Evolutionary conservation across 371 early-diverging fungal species (phyloP).

Genomic region (Syncephalastrum monosporum): DNA sequence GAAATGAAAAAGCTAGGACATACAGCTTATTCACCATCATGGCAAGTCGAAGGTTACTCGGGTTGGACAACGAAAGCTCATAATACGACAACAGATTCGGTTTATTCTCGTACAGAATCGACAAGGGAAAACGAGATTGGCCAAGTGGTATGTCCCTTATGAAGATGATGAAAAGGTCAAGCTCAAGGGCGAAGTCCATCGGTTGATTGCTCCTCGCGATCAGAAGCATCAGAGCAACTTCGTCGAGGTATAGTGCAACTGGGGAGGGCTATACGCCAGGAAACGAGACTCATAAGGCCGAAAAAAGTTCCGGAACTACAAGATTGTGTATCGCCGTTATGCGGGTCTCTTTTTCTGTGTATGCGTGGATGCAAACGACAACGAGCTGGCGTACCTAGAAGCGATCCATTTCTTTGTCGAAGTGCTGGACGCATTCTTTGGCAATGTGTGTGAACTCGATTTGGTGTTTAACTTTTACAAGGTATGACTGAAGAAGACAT

Average conservation of each 20-base stretch:
- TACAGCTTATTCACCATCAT: too few relatives aligned
- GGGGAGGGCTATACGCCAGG: not conserved
- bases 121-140: constrained; percentile 95
- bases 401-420: constrained; percentile 98
- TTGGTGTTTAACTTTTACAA: constrained; percentile 97
- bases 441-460: constrained; percentile 97
- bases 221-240: constrained; percentile 96
- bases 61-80: too few relatives aligned
- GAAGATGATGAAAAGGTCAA: constrained; percentile 93
- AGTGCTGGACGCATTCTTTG: constrained; percentile 95
- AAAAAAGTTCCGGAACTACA: constrained; percentile 85
- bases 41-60: too few relatives aligned
- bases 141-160: constrained; percentile 95
- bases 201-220: constrained; percentile 92
- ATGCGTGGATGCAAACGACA: constrained; percentile 96
- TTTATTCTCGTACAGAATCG: constrained; percentile 97
- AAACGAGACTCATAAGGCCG: not conserved
- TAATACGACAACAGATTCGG: constrained; percentile 62
- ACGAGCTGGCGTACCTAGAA: constrained; percentile 92
- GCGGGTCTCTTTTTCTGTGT: constrained; percentile 97
- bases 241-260: constrained; percentile 72
- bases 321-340: constrained; percentile 96
- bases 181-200: constrained; percentile 93
- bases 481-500: constrained; percentile 35
- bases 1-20: too few relatives aligned